Base-by-base conservation (phyloP, 2,329 filamentous ascomycete species). In the Fusarium aywerte region DNA sequence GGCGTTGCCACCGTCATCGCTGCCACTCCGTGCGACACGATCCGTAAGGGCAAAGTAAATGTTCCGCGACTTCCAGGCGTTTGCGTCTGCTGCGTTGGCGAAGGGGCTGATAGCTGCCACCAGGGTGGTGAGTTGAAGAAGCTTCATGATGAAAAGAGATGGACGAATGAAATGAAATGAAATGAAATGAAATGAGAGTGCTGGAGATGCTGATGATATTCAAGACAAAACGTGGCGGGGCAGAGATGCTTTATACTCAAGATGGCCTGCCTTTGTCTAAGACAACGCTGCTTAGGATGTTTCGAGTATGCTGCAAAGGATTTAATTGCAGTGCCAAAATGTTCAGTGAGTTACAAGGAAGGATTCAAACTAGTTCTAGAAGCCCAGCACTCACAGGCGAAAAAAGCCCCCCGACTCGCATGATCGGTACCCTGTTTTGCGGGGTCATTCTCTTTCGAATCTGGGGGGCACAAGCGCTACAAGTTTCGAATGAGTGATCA, bases 21-120 rank as follows among this genome's bases (percentile, higher is more conserved):
- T 77, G 23, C 47, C 58, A 4, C 76, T 80, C 10, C 81, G 81
- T 6, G 84, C 85, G 59, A 85, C 82, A 2, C 86, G 83, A 70
- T 87, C 85, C 5, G 85, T 87, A 68, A 89, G 75, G 35, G 84
- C 81, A 76, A 87, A 86, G 73, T 88, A 88, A 55, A 88, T 87
- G 42, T 83, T 85, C 55, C 82, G 82, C 25, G 80, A 78, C 71
- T 84, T 85, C 85, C 85, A 87, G 32, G 79, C 73, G 7, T 65
- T 74, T n/a, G 75, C 73, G 61, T 79, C 76, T 3, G 79, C 79
- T 15, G 77, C 59, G 7, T 18, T 36, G 3, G 44, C 43, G 25
- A 54, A 42, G 20, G 56, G 52, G 15, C 45, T 55, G 10, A 59
- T 42, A 18, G 66, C 62, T 18, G 53, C 25, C 39, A 56, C 36